A percentile compares a stretch with the other conserved stretches of the same genome.
phyloP scores from a whole-genome alignment of 2,329 filamentous ascomycete genomes.

The Septoria linicola region DNA sequence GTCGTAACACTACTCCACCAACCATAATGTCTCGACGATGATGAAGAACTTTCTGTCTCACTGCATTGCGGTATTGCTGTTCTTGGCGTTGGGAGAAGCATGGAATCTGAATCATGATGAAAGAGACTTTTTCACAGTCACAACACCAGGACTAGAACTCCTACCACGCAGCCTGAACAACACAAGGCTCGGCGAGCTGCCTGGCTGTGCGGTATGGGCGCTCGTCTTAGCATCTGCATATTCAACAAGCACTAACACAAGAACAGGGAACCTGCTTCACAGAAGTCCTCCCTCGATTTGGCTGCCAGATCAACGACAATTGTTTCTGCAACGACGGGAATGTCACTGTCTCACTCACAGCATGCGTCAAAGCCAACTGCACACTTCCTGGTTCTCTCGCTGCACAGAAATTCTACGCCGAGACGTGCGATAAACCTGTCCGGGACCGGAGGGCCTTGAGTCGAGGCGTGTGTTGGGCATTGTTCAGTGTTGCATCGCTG shows the following conservation, averaged over 20 bases:
- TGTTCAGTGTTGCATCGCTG: conserved; percentile 7
- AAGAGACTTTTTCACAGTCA: neutral
- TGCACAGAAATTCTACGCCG: neutral
- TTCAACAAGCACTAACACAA: neutral
- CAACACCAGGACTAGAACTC: neutral
- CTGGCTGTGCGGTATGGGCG: neutral
- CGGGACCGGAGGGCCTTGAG: conserved; percentile 8
- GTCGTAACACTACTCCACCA: neutral
- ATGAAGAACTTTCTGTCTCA: neutral
- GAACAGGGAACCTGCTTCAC: neutral
- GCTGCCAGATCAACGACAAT: neutral
- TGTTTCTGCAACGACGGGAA: conserved; percentile 6
- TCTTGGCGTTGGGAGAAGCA: neutral
- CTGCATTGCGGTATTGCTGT: neutral
- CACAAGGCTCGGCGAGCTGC: neutral
- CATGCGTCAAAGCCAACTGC: conserved; percentile 2
- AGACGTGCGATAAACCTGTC: conserved; percentile 13
- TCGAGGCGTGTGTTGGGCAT: conserved; percentile 11
- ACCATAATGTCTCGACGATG: neutral
- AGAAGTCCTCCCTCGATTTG: neutral
- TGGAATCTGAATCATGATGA: neutral
- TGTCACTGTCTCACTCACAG: neutral
- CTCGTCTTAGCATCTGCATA: neutral
- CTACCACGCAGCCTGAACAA: neutral
- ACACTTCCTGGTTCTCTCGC: neutral